Conservation (phyloP, 768 basidiomycete species). For the Pisolithus marmoratus region DNA sequence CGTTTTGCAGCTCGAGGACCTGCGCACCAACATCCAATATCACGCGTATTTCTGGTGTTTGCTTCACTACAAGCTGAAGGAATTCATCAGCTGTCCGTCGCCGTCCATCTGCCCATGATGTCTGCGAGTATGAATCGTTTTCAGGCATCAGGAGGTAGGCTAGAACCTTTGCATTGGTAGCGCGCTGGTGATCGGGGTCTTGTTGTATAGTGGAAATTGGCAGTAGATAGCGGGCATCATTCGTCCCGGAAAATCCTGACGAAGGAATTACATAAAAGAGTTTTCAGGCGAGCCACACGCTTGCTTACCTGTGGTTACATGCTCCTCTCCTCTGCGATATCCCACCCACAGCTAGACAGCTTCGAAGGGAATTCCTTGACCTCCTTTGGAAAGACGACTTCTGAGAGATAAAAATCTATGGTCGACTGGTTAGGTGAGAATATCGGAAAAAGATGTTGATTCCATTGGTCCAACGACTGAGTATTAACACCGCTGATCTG, state of each 20-base stretch:
- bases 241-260: constrained; percentile 47
- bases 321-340: constrained; percentile 37
- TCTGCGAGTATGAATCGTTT: constrained; percentile 30
- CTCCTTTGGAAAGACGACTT: constrained; percentile 44
- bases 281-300: too few relatives aligned
- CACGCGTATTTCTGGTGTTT: constrained; percentile 34
- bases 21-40: constrained; percentile 52
- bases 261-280: too few relatives aligned
- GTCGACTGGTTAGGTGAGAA: constrained; percentile 35
- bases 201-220: constrained; percentile 12
- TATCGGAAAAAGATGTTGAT: constrained; percentile 22
- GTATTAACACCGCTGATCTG: constrained; percentile 38
- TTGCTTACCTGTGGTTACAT: constrained; percentile 8
- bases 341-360: constrained; percentile 48
- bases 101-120: constrained; percentile 9
- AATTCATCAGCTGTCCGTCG: constrained; percentile 20
- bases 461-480: constrained; percentile 31
- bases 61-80: constrained; percentile 24
- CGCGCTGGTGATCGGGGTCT: constrained; percentile 32
- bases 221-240: constrained; percentile 35
- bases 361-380: constrained; percentile 44
- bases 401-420: constrained; percentile 42
- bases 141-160: constrained; percentile 23
- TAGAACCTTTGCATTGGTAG: constrained; percentile 40
- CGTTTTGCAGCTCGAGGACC: constrained; percentile 43